Base-by-base conservation (phyloP, 345 rosid genomes). In the Eucalyptus sp. region DNA sequence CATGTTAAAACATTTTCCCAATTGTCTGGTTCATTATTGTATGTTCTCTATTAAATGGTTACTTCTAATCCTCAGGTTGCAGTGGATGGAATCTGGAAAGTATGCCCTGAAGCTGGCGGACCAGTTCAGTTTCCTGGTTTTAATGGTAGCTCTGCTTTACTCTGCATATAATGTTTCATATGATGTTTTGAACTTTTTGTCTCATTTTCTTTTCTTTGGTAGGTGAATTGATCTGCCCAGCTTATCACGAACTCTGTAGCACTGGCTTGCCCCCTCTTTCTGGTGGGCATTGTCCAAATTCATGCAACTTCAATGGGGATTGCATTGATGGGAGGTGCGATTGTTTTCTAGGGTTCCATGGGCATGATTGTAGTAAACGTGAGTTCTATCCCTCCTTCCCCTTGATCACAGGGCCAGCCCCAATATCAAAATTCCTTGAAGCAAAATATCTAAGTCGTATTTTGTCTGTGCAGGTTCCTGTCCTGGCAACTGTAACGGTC, bases 61-160 rank as follows among this genome's bases (percentile, higher is more conserved):
- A 41, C 92, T 58, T 44, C 84, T 58, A 54, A 88, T 50, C 87
- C 90, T 87, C 90, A 98, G 99, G 96, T 98, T 93, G 98, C 99
- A 87, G 99, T 98, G 89, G 99, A 97, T 91, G 99, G 98, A 89
- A 92, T 91, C 89, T 98, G 99, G 99, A 97, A 95, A 92, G 93
- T 89, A 46, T 98, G 99, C 92, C 98, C 99, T 44, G 93, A 90
- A 91, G 95, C 94, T 88, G 99, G 99, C 79, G 99, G 99, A 86
- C 95, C 96, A 48, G 92, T 97, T 93, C 98, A 93, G 90, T 98
- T 96, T 91, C 96, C 96, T 24, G 97, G 98, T 88, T 97, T 97
- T 91, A 96, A 97, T 87, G 99, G 99, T 97, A 92, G 6, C 48
- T 86, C 48, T 86, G 84, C 83, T 37, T 76, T 29, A 44, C 29